Evolutionary conservation across 2,329 filamentous ascomycete genomes (phyloP), one percentile per base, ranked within the genome.

Genomic region (Cladosporium sp.): DNA sequence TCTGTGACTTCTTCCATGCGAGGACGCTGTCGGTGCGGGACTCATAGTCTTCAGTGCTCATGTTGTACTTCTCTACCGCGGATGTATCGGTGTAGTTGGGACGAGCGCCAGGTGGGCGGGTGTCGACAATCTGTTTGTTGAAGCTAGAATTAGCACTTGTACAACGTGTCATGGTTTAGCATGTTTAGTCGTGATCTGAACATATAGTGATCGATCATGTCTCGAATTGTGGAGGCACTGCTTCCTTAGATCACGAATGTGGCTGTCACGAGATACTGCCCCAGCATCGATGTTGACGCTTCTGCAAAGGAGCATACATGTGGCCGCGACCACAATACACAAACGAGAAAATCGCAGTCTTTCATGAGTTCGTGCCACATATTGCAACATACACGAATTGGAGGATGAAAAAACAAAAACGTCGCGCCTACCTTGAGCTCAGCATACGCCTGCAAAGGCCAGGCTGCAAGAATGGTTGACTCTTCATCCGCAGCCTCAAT

Each of bases 1-100:
- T 92, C 74, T 96, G 87, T n/a, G 86, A 80, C 77, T 90, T 93
- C 77, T 99, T 99, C 92, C 92, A 97, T 5, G 92, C 90, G 22
- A 97, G 83, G 14, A 99, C 94, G 3, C 89, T 93, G 75, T 97
- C 90, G 43, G 86, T 80, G 70, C 92, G 91, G 69, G 86, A 85
- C 72, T 92, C 91, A 76, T 99, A 99, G 70, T 92, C 88, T 51
- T 87, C 82, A 55, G 83, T 80, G n/a, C 92, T 90, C 82, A 99
- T 88, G 63, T 88, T 85, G 74, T 94, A 97, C 78, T 97, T 97
- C 59, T 92, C 85, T 5, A 97, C 91, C 9, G 84, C 82, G 43
- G 88, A 88, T 45, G 89, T 83, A 76, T 96, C 92, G 65, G 84
- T 88, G 76, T 89, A 91, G 75, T 97, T 92, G 62, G 85, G 85